A percentile compares a stretch with the other conserved stretches of the same genome.
phyloP scores from a whole-genome alignment of 768 basidiomycete species.

The Auricularia cornea region DNA sequence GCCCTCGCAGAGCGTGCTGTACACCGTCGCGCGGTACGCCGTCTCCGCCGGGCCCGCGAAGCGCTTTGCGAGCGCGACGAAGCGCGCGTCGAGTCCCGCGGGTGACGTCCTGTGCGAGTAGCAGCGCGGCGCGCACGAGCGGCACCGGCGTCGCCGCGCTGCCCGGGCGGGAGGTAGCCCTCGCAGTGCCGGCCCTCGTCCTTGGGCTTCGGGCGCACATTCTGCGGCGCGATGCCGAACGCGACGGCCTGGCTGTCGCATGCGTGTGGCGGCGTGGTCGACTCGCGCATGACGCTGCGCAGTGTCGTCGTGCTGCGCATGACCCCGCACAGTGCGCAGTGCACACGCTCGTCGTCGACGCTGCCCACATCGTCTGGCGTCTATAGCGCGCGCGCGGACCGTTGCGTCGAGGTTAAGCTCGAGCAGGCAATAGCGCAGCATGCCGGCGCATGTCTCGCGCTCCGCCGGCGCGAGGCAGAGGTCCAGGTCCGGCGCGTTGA shows the following conservation, averaged over 20 bases:
- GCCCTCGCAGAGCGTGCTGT: constrained; percentile 15
- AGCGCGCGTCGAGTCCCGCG: neutral
- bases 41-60: constrained; percentile 14
- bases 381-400: no score
- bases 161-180: constrained; percentile 15
- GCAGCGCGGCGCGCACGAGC: neutral
- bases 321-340: no score
- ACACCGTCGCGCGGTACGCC: constrained; percentile 15
- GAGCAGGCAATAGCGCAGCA: no score
- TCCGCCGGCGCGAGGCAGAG: no score
- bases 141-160: neutral
- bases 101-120: neutral
- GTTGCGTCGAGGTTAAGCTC: no score
- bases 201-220: constrained; percentile 7
- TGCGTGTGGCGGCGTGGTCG: neutral
- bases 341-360: no score
- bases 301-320: no score
- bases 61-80: constrained; percentile 15
- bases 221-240: constrained; percentile 13
- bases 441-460: no score
- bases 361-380: no score
- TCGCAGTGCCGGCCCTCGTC: constrained; percentile 11
- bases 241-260: constrained; percentile 7
- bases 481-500: no score
- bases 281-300: no score